Conservation (phyloP, 768 basidiomycete genomes). For the Boletus reticuloceps region DNA sequence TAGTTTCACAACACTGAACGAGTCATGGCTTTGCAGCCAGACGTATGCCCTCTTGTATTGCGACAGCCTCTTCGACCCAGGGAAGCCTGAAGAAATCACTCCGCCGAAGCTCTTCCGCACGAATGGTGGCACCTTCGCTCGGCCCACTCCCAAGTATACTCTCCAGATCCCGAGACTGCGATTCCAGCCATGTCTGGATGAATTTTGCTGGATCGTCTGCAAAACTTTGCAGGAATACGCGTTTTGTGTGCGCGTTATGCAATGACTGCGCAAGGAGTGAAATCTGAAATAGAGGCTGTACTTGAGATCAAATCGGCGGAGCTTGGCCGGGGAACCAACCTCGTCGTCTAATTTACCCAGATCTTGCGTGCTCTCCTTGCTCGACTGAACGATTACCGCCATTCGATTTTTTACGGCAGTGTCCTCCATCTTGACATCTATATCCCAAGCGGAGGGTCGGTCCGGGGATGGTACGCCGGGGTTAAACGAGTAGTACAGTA, state of each 20-base stretch:
- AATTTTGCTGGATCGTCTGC: slow-evolving; percentile 75
- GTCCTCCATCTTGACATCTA: slow-evolving; percentile 89
- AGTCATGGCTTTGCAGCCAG: slow-evolving; percentile 50
- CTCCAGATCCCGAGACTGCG: slow-evolving; percentile 89
- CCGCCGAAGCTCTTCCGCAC: slow-evolving; percentile 84
- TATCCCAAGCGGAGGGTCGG: slow-evolving; percentile 76
- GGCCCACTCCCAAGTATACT: slow-evolving; percentile 86
- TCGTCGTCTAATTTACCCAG: slow-evolving; percentile 83
- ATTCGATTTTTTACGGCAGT: slow-evolving; percentile 67
- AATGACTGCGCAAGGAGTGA: slow-evolving; percentile 81
- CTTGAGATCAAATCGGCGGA: slow-evolving; percentile 17
- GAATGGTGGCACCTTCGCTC: slow-evolving; percentile 70
- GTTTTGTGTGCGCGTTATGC: slow-evolving; percentile 83
- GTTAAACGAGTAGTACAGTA: slow-evolving; percentile 74
- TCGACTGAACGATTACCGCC: slow-evolving; percentile 65
- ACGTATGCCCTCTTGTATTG: slow-evolving; percentile 79
- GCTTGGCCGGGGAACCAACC: slow-evolving; percentile 39
- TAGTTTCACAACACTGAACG: not conserved
- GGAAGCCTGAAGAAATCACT: slow-evolving; percentile 91
- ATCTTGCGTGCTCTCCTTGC: slow-evolving; percentile 66
- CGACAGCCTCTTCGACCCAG: slow-evolving; percentile 89
- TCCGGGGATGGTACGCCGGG: slow-evolving; percentile 63
- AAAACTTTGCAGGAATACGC: slow-evolving; percentile 82
- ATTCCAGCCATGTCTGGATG: slow-evolving; percentile 88
- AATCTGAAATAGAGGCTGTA: slow-evolving; percentile 47